Base-by-base conservation (phyloP, 1,139 yeast genomes). In the Pneumocystis carinii region DNA sequence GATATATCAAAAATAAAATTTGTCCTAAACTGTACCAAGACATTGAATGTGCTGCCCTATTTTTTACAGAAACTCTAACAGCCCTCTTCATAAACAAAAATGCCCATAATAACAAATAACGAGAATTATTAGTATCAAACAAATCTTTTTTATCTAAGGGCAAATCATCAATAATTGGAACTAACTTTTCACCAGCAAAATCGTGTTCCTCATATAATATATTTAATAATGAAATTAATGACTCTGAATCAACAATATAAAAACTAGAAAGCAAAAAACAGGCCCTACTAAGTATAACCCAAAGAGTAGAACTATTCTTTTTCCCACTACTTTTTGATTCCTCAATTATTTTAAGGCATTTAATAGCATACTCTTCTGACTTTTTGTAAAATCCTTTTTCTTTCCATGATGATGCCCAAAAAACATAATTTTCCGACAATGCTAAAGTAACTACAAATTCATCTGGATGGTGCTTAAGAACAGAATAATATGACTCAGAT, bases 1-100 rank as follows among this genome's bases (percentile, higher is more conserved):
- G 73, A 81, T 0, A 82, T 79, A 59, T 35, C 19, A 37, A 62
- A 42, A 60, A 81, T 79, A 59, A 84, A 74, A 66, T 83, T 82
- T 0, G 89, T 78, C 95, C 96, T 41, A 88, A 73, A 70, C 90
- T 90, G 72, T 81, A 87, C 73, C 81, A 79, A 0, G 82, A 77
- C 14, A 84, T 77, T 0, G 96, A 82, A 73, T 69, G 69, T 29
- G 71, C 67, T 7, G 70, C 64, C 59, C 66, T 67, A 17, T 70
- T 69, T 5, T 65, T 8, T 66, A 70, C n/a, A 77, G 78, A 58
- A 75, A 67, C 55, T 67, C 68, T 53, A 66, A 71, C 56, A 74
- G 73, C 55, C 73, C 75, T 42, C 62, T 70, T 67, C 62, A 68
- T 67, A 6, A 70, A 68, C 27, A 63, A 48, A 48, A 48, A 48